A percentile compares a stretch with the other conserved stretches of the same genome.
Evolutionary conservation across 2,329 filamentous ascomycete species (phyloP).

Genomic region (Fusarium humuli): DNA sequence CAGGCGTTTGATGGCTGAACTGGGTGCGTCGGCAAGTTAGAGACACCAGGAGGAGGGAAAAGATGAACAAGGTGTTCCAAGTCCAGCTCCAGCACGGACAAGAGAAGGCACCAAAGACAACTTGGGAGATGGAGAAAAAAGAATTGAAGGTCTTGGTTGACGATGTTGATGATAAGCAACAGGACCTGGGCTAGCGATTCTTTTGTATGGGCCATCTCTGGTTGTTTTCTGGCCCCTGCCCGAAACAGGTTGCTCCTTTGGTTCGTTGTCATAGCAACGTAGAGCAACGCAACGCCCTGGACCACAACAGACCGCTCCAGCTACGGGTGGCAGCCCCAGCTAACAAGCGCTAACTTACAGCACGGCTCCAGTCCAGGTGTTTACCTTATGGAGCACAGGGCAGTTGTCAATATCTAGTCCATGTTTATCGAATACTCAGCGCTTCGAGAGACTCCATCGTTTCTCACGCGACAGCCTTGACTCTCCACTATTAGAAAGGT

Average conservation of each 20-base stretch:
- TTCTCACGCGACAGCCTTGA: conserved; percentile 1
- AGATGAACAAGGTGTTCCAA: conserved; percentile 10
- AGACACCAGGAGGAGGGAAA: background rate
- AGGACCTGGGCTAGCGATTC: conserved; percentile 28
- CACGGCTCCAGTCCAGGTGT: background rate
- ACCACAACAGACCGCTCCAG: conserved; percentile 29
- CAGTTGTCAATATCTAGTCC: background rate
- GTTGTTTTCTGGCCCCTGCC: conserved; percentile 38
- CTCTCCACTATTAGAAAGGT: background rate
- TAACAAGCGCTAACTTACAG: conserved; percentile 1
- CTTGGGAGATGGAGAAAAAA: conserved; percentile 26
- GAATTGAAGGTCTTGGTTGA: conserved; percentile 43
- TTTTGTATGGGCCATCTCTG: conserved; percentile 28
- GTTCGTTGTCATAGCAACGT: conserved; percentile 39
- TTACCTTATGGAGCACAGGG: conserved; percentile 1
- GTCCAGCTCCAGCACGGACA: conserved; percentile 34
- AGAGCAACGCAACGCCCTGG: background rate
- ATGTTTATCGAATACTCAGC: conserved; percentile 3
- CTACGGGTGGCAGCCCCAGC: background rate
- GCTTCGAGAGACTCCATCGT: conserved; percentile 4
- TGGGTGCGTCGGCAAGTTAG: background rate
- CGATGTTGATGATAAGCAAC: conserved; percentile 30
- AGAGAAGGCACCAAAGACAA: conserved; percentile 36
- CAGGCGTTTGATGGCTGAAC: conserved; percentile 13
- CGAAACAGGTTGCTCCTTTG: conserved; percentile 41